Conservation (phyloP, 2,329 filamentous ascomycete species). For the Fusarium begoniae region DNA sequence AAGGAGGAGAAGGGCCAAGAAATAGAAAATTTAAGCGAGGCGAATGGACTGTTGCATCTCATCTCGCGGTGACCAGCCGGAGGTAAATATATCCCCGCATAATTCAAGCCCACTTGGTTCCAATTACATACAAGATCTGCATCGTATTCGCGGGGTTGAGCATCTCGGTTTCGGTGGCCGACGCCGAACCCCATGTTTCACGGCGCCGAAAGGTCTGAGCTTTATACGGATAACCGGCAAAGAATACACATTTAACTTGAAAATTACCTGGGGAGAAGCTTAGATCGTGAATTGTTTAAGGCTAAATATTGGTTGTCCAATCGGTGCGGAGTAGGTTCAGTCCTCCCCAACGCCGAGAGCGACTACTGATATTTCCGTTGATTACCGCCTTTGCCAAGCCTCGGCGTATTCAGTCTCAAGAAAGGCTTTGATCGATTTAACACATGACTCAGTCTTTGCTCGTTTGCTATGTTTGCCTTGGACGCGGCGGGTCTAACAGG, state of each 20-base stretch:
- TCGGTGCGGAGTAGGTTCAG: neutral
- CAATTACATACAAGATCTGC: constrained; percentile 14
- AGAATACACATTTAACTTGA: neutral
- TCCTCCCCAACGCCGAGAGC: neutral
- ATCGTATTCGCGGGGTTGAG: neutral
- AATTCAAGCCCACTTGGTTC: neutral
- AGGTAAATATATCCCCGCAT: constrained; percentile 23
- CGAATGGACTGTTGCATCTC: constrained; percentile 11
- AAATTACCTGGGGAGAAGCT: neutral
- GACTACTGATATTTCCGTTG: neutral
- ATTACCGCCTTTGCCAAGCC: neutral
- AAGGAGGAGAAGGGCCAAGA: neutral
- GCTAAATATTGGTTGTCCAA: neutral
- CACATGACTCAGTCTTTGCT: too few species aligned
- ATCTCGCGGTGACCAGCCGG: neutral
- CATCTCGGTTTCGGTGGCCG: constrained; percentile 3
- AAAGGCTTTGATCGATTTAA: neutral
- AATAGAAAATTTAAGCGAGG: constrained; percentile 5
- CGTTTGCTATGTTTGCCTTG: too few species aligned
- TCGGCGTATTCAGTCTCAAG: too few species aligned
- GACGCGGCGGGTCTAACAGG: neutral
- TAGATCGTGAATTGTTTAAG: neutral
- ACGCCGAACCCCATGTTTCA: neutral
- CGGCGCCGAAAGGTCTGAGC: neutral
- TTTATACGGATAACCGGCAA: neutral